Percentiles rank a stretch among this genome's conserved stretches.
These are phyloP conservation scores for Rosa rugosa DNA, from an alignment of 306 rosid species.

Conservation along the genomic window DNA sequence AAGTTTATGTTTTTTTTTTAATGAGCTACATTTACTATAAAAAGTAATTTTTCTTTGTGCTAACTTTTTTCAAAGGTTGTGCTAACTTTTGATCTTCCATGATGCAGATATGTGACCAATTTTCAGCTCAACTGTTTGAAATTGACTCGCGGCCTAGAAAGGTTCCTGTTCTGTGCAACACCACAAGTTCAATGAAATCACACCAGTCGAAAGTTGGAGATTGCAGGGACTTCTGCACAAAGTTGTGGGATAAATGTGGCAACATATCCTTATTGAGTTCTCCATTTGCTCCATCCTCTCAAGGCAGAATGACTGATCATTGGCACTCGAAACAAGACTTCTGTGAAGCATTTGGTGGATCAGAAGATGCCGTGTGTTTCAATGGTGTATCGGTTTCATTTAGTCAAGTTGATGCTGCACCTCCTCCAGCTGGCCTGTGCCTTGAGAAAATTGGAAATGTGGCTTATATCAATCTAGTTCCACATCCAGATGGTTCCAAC, in stretches of 20 bases:
- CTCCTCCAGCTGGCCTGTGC: constrained; percentile 36
- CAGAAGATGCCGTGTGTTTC: constrained; percentile 20
- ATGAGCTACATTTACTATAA: neutral
- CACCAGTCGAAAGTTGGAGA: constrained; percentile 13
- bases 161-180: constrained; percentile 33
- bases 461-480: constrained; percentile 36
- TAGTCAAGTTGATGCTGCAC: constrained; percentile 10
- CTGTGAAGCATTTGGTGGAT: constrained; percentile 32
- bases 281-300: constrained; percentile 28
- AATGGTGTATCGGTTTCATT: constrained; percentile 22
- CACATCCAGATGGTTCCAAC: constrained; percentile 51
- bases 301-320: constrained; percentile 22
- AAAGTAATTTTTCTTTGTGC: neutral
- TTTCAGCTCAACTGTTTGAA: constrained; percentile 23
- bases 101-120: constrained; percentile 31
- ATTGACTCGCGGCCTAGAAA: constrained; percentile 18
- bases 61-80: neutral
- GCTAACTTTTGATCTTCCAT: neutral
- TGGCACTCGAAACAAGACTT: constrained; percentile 21
- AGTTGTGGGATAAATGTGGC: constrained; percentile 29
- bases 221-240: constrained; percentile 26
- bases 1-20: neutral
- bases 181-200: constrained; percentile 16
- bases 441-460: constrained; percentile 48
- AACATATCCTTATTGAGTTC: constrained; percentile 23